Evolutionary conservation across 768 basidiomycete genomes (phyloP), one percentile per base, ranked within the genome.

Genomic region (Grammothele lineata): DNA sequence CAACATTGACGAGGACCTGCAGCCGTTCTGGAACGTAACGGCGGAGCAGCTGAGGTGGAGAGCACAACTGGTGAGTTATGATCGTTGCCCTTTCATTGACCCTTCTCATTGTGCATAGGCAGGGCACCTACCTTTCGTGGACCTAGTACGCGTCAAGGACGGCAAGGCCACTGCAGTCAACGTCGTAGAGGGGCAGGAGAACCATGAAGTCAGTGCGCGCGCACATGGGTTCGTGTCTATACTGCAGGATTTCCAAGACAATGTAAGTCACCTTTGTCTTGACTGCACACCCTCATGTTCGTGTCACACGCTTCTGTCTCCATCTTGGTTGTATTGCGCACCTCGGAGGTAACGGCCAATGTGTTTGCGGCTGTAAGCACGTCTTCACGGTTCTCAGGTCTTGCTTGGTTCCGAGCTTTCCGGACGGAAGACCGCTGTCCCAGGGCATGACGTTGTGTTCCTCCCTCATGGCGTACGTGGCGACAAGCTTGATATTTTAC

Each of bases 71-170:
- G 88, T 86, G 44, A 44, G 71, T 62, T 37, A 19, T 22, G 30
- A 33, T 27, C 14, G 32, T 4, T 43, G 52, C 53, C 14, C 18
- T 27, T 34, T 50, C 24, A 6, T 37, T 14, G 21, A 38, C 14
- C 37, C 12, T 21, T 11, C 46, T 44, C 32, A 47, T 17, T 21
- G 32, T 40, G 34, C 3, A 24, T 58, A 92, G 78, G 85, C 84
- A 43, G 90, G 85, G 0, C 70, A 76, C 26, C 62, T 97, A 19
- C 91, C 93, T 2, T 89, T 85, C 4, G 84, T 96, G 3, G 87
- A 94, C 63, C 62, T 95, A 25, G 84, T 97, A n/a, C 76, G 87
- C n/a, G 69, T 97, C 34, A 66, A 77, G 37, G 65, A 75, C 22
- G 92, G 93, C 1, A 65, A 72, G 10, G 76, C 80, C 1, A 70